These are phyloP conservation scores for Backusella sp. DNA, from an alignment of 192 early-diverging fungal genomes.

Conservation along the genomic window DNA sequence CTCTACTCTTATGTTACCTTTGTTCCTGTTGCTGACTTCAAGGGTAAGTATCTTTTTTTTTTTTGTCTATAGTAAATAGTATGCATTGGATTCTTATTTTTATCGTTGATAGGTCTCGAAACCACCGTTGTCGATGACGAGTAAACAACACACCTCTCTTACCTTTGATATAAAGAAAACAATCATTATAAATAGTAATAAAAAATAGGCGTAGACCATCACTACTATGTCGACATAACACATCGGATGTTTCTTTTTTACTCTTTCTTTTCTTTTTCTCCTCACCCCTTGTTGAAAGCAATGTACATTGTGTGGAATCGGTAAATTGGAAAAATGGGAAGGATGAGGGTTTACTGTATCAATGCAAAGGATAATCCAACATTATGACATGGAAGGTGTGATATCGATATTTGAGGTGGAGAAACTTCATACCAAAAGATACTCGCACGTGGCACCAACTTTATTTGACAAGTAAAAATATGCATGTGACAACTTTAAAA, in stretches of 20 bases:
- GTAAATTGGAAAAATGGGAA: not conserved
- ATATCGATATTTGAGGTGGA: not conserved
- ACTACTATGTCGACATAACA: not conserved
- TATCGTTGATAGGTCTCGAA: constrained; percentile 20
- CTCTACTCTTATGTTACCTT: constrained; percentile 93
- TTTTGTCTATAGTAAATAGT: not conserved
- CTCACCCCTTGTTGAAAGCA: not conserved
- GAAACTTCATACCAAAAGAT: not conserved
- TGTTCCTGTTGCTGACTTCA: constrained; percentile 86
- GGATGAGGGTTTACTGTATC: not conserved
- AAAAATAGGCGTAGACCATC: not conserved
- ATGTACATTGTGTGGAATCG: not conserved
- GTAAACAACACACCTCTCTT: constrained; percentile 15
- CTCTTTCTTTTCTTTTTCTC: not conserved
- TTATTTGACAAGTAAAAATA: constrained; percentile 6
- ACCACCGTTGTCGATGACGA: constrained; percentile 40
- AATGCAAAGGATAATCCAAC: not conserved
- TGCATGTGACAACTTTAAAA: constrained; percentile 2
- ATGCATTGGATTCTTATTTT: not conserved
- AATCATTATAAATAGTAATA: not conserved
- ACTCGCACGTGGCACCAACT: not conserved
- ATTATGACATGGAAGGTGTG: not conserved
- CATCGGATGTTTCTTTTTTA: not conserved
- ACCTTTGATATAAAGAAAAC: not conserved
- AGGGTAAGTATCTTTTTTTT: constrained; percentile 53